These are phyloP conservation scores for Wallacemonas rigidus DNA, from an alignment of 208 protist species.

Conservation along the genomic window DNA sequence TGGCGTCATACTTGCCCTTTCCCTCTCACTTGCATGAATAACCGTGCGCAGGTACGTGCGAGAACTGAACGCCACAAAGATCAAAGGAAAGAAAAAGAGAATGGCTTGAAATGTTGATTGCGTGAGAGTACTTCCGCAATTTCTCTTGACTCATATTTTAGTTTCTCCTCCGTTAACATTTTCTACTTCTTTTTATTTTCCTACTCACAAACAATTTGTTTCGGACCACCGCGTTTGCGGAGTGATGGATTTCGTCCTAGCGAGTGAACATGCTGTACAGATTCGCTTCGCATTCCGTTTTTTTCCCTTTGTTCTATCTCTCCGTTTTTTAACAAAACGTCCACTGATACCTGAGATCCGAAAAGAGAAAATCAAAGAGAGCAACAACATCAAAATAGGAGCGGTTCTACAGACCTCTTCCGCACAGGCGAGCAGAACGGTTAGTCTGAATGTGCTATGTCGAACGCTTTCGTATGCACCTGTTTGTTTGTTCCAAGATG, in stretches of 20 bases:
- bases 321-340: conserved; percentile 21
- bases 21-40: background rate
- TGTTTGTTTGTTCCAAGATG: too few relatives aligned
- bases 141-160: conserved; percentile 2
- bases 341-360: background rate
- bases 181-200: conserved; percentile 23
- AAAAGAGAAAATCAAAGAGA: conserved; percentile 4
- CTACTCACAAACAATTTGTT: conserved; percentile 27
- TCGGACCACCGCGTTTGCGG: background rate
- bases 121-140: background rate
- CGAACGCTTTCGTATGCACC: too few relatives aligned
- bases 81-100: background rate
- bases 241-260: background rate
- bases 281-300: background rate
- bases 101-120: background rate
- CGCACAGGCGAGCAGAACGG: too few relatives aligned
- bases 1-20: background rate
- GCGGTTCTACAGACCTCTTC: too few relatives aligned
- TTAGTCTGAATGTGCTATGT: too few relatives aligned
- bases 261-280: background rate
- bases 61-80: background rate
- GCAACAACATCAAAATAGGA: too few relatives aligned
- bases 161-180: conserved; percentile 2
- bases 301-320: conserved; percentile 9
- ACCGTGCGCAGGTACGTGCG: background rate